Evolutionary conservation across 75 land plant genomes (phyloP), one percentile per base, ranked within the genome.

Genomic region (Adiantum capillusveneris): DNA sequence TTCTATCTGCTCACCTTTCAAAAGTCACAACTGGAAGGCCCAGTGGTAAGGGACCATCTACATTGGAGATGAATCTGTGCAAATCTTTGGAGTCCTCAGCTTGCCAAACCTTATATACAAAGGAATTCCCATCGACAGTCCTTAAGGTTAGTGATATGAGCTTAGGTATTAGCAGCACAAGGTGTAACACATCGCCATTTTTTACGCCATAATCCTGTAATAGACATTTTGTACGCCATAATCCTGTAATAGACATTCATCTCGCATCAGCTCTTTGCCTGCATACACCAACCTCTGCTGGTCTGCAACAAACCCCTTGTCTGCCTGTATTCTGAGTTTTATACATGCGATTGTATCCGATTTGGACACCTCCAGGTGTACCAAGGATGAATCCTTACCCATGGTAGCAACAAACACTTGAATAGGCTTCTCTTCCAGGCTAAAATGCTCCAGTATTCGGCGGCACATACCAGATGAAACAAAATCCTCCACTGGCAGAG

Each of bases 151-250:
- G n/a, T n/a, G n/a, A n/a, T n/a, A n/a, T n/a, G n/a, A n/a, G n/a
- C n/a, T n/a, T n/a, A n/a, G n/a, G n/a, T n/a, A n/a, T n/a, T n/a
- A n/a, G n/a, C n/a, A n/a, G n/a, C n/a, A n/a, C n/a, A n/a, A n/a
- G n/a, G n/a, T n/a, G n/a, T n/a, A n/a, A n/a, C n/a, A n/a, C n/a
- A n/a, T n/a, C n/a, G n/a, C n/a, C n/a, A n/a, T n/a, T n/a, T n/a
- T n/a, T n/a, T n/a, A n/a, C n/a, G n/a, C n/a, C n/a, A 37, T 42
- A 20, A 31, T 19, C n/a, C n/a, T n/a, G n/a, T n/a, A n/a, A n/a
- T n/a, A n/a, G n/a, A n/a, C n/a, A n/a, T n/a, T 88, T 64, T 58
- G 18, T 11, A 91, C 73, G 9, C 97, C 94, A 65, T 88, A 88
- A 37, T 91, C 95, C 57, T 63, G 56, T 53, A 84, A 75, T 24